phyloP scores from a whole-genome alignment of 257 asterid species.

The Nicotiana noctiflora region DNA sequence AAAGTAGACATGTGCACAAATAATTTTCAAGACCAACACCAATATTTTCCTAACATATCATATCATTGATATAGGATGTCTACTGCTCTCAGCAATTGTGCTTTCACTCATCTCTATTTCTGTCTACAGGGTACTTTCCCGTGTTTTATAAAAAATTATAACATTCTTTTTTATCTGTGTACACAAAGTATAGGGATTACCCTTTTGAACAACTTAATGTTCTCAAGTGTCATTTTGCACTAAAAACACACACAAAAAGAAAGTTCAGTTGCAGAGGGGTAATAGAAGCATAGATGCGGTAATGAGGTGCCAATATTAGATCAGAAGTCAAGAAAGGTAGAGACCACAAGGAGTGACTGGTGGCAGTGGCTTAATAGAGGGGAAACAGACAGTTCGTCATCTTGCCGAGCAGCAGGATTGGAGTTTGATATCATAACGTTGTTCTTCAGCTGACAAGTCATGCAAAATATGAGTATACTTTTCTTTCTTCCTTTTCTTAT shows the following conservation, averaged over 20 bases:
- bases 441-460: neutral
- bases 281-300: neutral
- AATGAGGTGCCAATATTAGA: neutral
- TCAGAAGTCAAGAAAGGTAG: neutral
- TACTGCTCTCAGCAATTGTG: neutral
- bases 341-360: neutral
- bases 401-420: neutral
- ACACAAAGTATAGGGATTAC: neutral
- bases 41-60: neutral
- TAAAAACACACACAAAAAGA: neutral
- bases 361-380: neutral
- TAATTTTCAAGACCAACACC: neutral
- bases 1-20: neutral
- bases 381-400: neutral
- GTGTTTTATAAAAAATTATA: neutral
- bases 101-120: neutral
- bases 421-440: neutral
- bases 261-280: too few species aligned
- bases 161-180: neutral
- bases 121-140: neutral
- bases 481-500: neutral
- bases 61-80: neutral
- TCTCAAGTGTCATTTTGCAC: neutral
- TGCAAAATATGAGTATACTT: neutral
- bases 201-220: neutral